Percentiles rank a stretch among this genome's conserved stretches.
Evolutionary conservation across 2,329 filamentous ascomycete genomes (phyloP).

Genomic region (Mycosphaerella sp.): DNA sequence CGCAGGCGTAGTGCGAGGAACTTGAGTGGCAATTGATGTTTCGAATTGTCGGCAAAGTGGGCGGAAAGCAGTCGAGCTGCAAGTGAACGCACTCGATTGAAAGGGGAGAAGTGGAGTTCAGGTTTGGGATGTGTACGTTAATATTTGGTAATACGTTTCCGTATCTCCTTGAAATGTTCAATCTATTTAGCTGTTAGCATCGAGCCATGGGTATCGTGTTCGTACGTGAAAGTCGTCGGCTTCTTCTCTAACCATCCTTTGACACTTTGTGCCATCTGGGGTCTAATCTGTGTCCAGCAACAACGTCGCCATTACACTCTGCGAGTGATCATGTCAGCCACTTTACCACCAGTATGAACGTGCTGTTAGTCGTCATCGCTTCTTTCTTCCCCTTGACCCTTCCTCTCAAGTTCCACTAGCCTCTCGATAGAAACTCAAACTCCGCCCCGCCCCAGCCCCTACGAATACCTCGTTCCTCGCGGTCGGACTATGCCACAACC

Average conservation of each 20-base stretch:
- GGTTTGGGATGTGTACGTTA: no score
- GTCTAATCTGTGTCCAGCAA: neutral
- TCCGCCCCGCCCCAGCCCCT: slow-evolving; percentile 68
- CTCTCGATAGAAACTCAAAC: slow-evolving; percentile 76
- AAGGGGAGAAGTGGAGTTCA: no score
- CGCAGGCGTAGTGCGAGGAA: no score
- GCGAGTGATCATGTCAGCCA: neutral
- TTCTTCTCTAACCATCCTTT: neutral
- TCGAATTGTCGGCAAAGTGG: no score
- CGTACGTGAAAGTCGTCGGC: slow-evolving; percentile 1
- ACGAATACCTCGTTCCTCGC: slow-evolving; percentile 65
- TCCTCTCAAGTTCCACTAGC: slow-evolving; percentile 58
- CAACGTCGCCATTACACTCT: neutral
- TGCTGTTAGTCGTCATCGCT: neutral
- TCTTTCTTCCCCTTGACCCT: neutral
- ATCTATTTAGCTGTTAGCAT: neutral
- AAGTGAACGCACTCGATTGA: no score
- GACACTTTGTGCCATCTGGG: neutral
- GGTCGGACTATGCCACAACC: slow-evolving; percentile 62
- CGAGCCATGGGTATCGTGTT: slow-evolving; percentile 7
- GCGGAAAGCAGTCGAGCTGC: no score
- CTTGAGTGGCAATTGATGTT: no score
- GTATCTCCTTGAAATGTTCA: no score
- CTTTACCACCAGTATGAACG: neutral
- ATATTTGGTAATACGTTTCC: no score